Conservation (phyloP, 805 yeast genomes). For the Huiozyma naganishii region DNA sequence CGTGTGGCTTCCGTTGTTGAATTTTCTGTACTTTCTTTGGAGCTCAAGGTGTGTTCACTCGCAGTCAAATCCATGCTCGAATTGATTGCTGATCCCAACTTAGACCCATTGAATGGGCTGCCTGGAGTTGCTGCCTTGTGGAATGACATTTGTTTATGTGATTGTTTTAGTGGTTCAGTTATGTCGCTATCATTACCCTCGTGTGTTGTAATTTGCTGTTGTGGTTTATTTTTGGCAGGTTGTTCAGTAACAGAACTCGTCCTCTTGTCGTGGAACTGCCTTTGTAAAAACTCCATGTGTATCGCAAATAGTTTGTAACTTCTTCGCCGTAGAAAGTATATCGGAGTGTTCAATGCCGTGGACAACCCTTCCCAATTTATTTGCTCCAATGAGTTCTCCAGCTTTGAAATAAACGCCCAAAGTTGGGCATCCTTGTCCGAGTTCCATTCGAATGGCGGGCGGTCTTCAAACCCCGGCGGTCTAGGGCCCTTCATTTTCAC, state of each 20-base stretch:
- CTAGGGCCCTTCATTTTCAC: constrained; percentile 35
- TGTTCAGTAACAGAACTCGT: neutral
- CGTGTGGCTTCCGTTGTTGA: constrained; percentile 10
- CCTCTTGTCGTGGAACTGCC: constrained; percentile 12
- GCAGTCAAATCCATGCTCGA: neutral
- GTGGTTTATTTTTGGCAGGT: neutral
- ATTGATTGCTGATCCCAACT: neutral
- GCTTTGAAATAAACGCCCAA: constrained; percentile 21
- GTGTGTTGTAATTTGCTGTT: too few relatives aligned
- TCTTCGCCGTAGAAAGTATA: constrained; percentile 19
- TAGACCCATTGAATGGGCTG: neutral
- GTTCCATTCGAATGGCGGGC: constrained; percentile 27
- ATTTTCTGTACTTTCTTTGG: neutral
- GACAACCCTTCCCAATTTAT: constrained; percentile 28
- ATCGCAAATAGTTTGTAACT: constrained; percentile 21
- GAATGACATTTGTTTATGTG: neutral
- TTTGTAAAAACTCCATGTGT: constrained; percentile 19
- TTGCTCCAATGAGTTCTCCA: constrained; percentile 13
- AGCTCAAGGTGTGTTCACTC: neutral
- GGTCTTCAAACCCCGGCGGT: constrained; percentile 32
- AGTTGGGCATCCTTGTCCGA: constrained; percentile 24
- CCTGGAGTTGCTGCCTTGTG: neutral
- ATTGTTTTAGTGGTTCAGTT: neutral
- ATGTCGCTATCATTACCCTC: neutral
- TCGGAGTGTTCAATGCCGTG: constrained; percentile 28